phyloP scores from a whole-genome alignment of 768 basidiomycete genomes.

The Auricularia cornea region DNA sequence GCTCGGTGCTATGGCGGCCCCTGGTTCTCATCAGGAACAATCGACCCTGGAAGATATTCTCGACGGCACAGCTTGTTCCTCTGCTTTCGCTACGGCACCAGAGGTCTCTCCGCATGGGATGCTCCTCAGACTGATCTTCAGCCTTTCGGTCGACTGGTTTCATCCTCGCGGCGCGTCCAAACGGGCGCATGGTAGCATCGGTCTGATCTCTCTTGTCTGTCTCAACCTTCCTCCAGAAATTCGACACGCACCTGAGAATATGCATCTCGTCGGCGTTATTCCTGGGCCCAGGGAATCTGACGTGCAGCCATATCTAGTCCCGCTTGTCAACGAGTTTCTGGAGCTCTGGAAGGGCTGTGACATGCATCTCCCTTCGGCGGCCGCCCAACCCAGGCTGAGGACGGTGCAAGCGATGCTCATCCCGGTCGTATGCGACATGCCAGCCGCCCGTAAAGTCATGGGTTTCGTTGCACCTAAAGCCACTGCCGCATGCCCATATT shows the following conservation, averaged over 20 bases:
- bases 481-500: conserved; percentile 11
- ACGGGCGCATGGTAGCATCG: neutral
- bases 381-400: conserved; percentile 12
- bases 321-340: neutral
- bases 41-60: neutral
- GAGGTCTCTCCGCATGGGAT: neutral
- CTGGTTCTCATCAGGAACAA: neutral
- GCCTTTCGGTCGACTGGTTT: neutral
- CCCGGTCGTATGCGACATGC: conserved; percentile 28
- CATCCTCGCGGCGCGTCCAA: neutral
- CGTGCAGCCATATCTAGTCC: neutral
- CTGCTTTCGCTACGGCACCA: neutral
- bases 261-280: neutral
- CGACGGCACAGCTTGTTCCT: neutral
- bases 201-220: neutral
- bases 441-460: conserved; percentile 16
- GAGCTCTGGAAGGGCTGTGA: conserved; percentile 11
- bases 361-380: conserved; percentile 15
- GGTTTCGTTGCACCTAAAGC: conserved; percentile 14
- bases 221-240: neutral
- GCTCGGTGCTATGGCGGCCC: neutral
- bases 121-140: neutral
- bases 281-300: neutral
- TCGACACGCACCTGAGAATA: neutral
- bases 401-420: conserved; percentile 20